A percentile compares a stretch with the other conserved stretches of the same genome.
Conservation (phyloP, 2,329 filamentous ascomycete genomes). For the Blastomyces emzantsi region DNA sequence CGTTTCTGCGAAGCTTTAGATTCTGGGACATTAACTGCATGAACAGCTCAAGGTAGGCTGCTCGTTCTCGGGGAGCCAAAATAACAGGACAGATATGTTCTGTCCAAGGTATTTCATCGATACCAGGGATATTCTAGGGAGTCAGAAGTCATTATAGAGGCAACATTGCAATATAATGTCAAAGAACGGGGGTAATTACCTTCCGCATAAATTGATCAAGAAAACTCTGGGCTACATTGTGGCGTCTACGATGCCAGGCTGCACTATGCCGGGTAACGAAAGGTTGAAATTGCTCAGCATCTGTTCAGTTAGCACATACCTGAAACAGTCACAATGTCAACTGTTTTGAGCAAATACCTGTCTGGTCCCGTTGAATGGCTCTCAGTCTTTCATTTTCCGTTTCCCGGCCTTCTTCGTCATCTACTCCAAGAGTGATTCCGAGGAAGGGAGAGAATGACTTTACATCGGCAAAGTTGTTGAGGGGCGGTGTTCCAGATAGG, state of each 20-base stretch:
- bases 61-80: conserved; percentile 41
- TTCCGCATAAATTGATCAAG: conserved; percentile 45
- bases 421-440: conserved; percentile 46
- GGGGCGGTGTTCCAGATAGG: conserved; percentile 53
- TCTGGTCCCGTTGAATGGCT: conserved; percentile 35
- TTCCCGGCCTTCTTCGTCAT: conserved; percentile 41
- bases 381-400: conserved; percentile 41
- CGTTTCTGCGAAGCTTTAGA: conserved; percentile 33
- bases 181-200: conserved; percentile 17
- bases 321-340: conserved; percentile 3
- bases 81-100: conserved; percentile 39
- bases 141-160: not conserved
- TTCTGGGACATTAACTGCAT: conserved; percentile 45
- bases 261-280: conserved; percentile 43
- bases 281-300: conserved; percentile 48
- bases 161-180: not conserved
- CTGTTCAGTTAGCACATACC: conserved; percentile 22
- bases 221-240: conserved; percentile 47
- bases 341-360: conserved; percentile 25
- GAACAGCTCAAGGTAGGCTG: conserved; percentile 48
- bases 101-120: conserved; percentile 38
- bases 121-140: conserved; percentile 34
- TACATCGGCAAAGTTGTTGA: conserved; percentile 51
- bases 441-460: conserved; percentile 51
- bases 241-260: conserved; percentile 45